Base-by-base conservation (phyloP, 1,284 basidiomycete genomes). In the Rugosomyces carneus region DNA sequence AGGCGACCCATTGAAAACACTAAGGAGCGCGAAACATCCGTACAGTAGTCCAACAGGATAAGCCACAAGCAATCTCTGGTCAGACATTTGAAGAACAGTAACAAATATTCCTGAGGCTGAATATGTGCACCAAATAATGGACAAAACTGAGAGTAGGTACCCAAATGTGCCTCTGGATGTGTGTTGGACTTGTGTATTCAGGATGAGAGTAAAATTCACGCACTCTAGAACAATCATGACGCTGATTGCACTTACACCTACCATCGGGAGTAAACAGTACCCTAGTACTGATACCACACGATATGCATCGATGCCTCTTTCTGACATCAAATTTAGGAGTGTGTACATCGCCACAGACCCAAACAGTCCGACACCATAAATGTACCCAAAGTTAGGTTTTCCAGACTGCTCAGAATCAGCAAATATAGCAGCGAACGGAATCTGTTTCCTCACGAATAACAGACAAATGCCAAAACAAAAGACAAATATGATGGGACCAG, bases 311-410 rank as follows among this genome's bases (percentile, higher is more conserved):
- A 99, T 98, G 42, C 89, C 91, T 39, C 83, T 82, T 64, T 93
- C 89, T 26, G 91, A 92, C 96, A 99, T 99, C 55, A 98, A 78
- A 64, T 99, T 99, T 57, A 99, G 81, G 45, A 99, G 84, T 37
- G 84, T 81, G 73, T 99, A 99, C 61, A 99, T 88, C 29, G 93
- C 93, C n/a, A 83, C 76, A 2, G 89, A 93, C 43, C 96, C 96
- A 56, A 99, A 80, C 10, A 98, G 78, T 40, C 90, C 95, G 51
- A 99, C 91, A 41, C 96, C 96, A 65, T 99, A 99, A 54, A 99
- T 98, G 67, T 98, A 98, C 23, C 92, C 93, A 67, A 99, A 99
- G 64, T 98, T 96, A 6, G 93, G 91, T 72, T 97, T 98, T 52
- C 96, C 96, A 11, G 93, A 93, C 93, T 98, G 62, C 13, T 32